Conservation (phyloP, 441 rosid genomes). For the Euphorbia celastroides region DNA sequence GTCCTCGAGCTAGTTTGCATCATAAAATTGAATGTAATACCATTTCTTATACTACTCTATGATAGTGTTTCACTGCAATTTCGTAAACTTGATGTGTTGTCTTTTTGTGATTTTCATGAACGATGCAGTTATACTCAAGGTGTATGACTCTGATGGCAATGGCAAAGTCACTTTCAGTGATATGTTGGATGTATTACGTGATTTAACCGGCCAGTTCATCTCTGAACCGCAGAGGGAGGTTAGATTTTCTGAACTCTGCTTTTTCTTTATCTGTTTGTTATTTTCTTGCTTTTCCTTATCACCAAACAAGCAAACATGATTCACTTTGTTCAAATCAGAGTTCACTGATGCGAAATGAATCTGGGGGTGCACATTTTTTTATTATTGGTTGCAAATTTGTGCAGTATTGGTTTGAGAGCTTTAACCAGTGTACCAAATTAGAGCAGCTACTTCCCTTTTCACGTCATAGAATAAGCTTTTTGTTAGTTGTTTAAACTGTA, state of each 20-base stretch:
- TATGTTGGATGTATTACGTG: conserved; percentile 70
- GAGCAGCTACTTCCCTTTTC: no score
- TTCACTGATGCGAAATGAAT: no score
- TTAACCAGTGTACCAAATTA: no score
- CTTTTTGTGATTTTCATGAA: neutral
- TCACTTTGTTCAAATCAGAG: no score
- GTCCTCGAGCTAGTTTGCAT: conserved; percentile 61
- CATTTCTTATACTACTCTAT: neutral
- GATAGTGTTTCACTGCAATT: conserved; percentile 14
- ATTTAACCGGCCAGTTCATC: conserved; percentile 86
- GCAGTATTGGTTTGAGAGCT: no score
- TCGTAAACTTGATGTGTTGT: neutral
- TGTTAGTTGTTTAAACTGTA: no score
- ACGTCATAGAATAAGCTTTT: no score
- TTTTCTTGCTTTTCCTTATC: neutral
- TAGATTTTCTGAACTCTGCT: neutral
- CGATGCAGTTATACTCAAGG: conserved; percentile 88
- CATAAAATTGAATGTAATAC: conserved; percentile 64
- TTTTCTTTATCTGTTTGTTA: neutral
- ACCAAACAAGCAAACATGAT: no score
- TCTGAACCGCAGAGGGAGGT: conserved; percentile 89
- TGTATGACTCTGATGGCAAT: conserved; percentile 83
- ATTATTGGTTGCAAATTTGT: no score
- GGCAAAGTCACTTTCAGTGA: conserved; percentile 82
- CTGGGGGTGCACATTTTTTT: no score